phyloP scores from a whole-genome alignment of 148 eudicot species.

The Rhododendron simsii region DNA sequence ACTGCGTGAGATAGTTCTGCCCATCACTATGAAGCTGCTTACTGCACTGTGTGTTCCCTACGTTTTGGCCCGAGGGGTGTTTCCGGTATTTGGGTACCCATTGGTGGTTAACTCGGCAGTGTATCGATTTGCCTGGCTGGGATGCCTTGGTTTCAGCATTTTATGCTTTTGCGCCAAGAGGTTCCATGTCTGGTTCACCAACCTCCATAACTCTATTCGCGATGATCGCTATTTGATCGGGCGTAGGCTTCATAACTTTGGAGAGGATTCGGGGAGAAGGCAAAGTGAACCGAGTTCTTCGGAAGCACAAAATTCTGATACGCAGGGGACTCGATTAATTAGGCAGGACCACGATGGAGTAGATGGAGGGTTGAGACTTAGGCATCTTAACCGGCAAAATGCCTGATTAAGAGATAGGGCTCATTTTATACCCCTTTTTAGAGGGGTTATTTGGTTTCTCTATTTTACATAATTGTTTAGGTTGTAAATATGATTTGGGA shows the following conservation, averaged over 20 bases:
- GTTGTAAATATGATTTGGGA: background rate
- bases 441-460: background rate
- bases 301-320: slow-evolving; percentile 24
- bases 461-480: background rate
- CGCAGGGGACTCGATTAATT: slow-evolving; percentile 14
- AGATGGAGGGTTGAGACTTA: slow-evolving; percentile 63
- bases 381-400: slow-evolving; percentile 49
- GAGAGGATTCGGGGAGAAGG: slow-evolving; percentile 41
- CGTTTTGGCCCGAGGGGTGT: slow-evolving; percentile 80
- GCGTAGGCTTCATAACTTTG: slow-evolving; percentile 84
- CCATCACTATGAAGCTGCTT: slow-evolving; percentile 76
- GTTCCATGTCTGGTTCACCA: slow-evolving; percentile 97
- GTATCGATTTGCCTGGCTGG: slow-evolving; percentile 91
- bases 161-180: slow-evolving; percentile 78
- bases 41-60: slow-evolving; percentile 97
- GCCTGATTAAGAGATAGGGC: slow-evolving; percentile 16
- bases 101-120: slow-evolving; percentile 86
- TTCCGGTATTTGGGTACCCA: slow-evolving; percentile 83
- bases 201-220: slow-evolving; percentile 89
- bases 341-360: slow-evolving; percentile 23
- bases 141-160: slow-evolving; percentile 67
- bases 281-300: slow-evolving; percentile 6
- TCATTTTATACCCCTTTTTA: background rate
- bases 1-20: slow-evolving; percentile 77
- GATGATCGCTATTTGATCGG: slow-evolving; percentile 93